Evolutionary conservation across 495 filamentous ascomycete genomes (phyloP).

Genomic region (Neohortaea acidophila): DNA sequence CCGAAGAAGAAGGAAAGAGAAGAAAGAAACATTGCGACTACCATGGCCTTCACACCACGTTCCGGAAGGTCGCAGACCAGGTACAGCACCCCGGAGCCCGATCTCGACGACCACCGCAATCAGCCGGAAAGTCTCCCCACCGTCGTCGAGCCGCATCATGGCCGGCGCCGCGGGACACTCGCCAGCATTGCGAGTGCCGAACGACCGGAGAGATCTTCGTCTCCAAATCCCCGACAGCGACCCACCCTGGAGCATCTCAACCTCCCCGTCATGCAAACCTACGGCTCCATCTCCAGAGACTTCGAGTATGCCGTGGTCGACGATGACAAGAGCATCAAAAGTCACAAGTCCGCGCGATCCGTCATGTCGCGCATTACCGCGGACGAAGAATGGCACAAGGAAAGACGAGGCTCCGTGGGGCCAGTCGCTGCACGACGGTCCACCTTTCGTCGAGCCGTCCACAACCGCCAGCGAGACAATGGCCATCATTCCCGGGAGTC

Average conservation of each 20-base stretch:
- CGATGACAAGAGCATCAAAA: constrained; percentile 46
- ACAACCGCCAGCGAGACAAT: constrained; percentile 30
- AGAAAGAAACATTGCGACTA: constrained; percentile 9
- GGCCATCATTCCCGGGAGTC: constrained; percentile 35
- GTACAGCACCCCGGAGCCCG: constrained; percentile 66
- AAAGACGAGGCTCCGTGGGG: constrained; percentile 21
- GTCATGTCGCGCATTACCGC: constrained; percentile 4
- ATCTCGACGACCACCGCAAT: constrained; percentile 84
- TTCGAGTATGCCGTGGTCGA: constrained; percentile 77
- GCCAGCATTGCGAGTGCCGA: constrained; percentile 24
- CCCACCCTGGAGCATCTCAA: constrained; percentile 5
- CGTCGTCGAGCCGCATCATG: constrained; percentile 33
- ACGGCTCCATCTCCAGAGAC: constrained; percentile 31
- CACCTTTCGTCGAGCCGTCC: constrained; percentile 23
- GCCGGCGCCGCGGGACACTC: constrained; percentile 27
- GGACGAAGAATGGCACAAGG: constrained; percentile 15
- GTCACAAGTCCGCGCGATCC: constrained; percentile 1
- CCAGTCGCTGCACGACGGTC: constrained; percentile 20
- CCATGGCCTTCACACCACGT: constrained; percentile 39
- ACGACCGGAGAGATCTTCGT: not conserved
- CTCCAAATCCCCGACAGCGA: too few species aligned
- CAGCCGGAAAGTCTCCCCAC: constrained; percentile 55
- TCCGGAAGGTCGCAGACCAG: constrained; percentile 44
- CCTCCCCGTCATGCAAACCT: constrained; percentile 4
- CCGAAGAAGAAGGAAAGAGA: not conserved